These are phyloP conservation scores for Diaporthe helianthi DNA, from an alignment of 2,329 filamentous ascomycete species.

Conservation along the genomic window DNA sequence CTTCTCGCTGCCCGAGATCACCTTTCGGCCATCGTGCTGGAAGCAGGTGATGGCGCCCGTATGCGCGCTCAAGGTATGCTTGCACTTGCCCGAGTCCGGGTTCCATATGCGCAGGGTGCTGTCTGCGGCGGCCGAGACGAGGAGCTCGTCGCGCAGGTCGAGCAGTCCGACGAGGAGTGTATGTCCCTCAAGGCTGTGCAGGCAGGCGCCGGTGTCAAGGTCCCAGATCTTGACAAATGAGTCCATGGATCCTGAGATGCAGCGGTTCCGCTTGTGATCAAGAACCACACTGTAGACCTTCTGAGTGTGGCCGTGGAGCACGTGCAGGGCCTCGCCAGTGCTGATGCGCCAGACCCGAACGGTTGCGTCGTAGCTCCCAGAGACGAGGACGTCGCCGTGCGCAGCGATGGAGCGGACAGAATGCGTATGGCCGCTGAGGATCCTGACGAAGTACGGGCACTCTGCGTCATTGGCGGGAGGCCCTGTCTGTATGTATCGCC, in stretches of 20 bases:
- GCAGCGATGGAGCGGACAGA: slow-evolving; percentile 96
- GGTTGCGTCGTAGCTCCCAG: slow-evolving; percentile 94
- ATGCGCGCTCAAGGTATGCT: slow-evolving; percentile 88
- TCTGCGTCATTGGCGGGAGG: slow-evolving; percentile 77
- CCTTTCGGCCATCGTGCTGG: slow-evolving; percentile 95
- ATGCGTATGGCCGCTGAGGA: slow-evolving; percentile 84
- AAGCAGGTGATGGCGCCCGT: slow-evolving; percentile 99
- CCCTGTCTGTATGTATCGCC: slow-evolving; percentile 79
- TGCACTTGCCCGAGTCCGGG: slow-evolving; percentile 88
- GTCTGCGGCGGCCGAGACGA: slow-evolving; percentile 95
- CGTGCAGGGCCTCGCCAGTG: slow-evolving; percentile 85
- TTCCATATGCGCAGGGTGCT: slow-evolving; percentile 97
- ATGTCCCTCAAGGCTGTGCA: slow-evolving; percentile 93
- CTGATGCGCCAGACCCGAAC: slow-evolving; percentile 98
- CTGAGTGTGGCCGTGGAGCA: slow-evolving; percentile 83
- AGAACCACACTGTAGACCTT: slow-evolving; percentile 98
- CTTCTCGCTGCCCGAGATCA: slow-evolving; percentile 94
- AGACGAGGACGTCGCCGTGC: slow-evolving; percentile 93
- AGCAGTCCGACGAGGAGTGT: slow-evolving; percentile 89
- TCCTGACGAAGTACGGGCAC: slow-evolving; percentile 94
- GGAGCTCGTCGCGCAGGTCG: slow-evolving; percentile 85
- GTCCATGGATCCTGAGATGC: slow-evolving; percentile 98
- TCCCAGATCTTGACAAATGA: slow-evolving; percentile 98
- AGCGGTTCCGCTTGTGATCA: slow-evolving; percentile 89
- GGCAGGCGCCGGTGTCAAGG: slow-evolving; percentile 80